Base-by-base conservation (phyloP, 768 basidiomycete species). In the Panellus pusillus region DNA sequence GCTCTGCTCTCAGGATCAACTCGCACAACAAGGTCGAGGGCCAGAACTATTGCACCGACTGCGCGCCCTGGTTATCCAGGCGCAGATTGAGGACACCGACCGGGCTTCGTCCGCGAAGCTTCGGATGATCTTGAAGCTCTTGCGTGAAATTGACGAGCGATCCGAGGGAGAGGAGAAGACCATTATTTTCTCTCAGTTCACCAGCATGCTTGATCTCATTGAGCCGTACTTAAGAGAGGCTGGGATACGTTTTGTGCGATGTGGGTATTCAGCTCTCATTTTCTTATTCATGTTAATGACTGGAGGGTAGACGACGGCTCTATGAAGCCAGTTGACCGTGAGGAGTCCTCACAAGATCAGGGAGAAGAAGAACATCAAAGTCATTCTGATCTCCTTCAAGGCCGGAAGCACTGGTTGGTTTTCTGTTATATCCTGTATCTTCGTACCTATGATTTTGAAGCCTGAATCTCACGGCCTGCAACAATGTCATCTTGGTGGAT, bases 381-480 rank as follows among this genome's bases (percentile, higher is more conserved):
- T 96, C 39, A 97, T 98, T 56, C 72, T 99, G 58, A 94, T 98
- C 58, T 97, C 93, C 0, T 95, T 98, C 81, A 97, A 95, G 68
- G 93, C 94, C 27, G 94, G 94, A 4, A 90, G 90, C 64, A 93
- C 89, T n/a, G 92, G 92, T 90, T 62, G 48, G 76, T 27, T 24
- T 37, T 44, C 28, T 19, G 49, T 54, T 49, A 35, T 52, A 32
- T 20, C 31, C n/a, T 50, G 15, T 9, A 24, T 38, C 47, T 41
- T 52, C 28, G 32, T 62, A 38, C 48, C 44, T 38, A 15, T 24
- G 44, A 15, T 24, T 57, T 47, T 18, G 40, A 59, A 84, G 93
- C 44, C 80, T 98, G 41, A 97, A 98, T 66, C 67, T 98, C 63
- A 93, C 93, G 0, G 87, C 85, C 35, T 98, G 95, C 71, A 96